Base-by-base conservation (phyloP, 2,329 filamentous ascomycete genomes). In the Phaeosphaeriaceae sp. region DNA sequence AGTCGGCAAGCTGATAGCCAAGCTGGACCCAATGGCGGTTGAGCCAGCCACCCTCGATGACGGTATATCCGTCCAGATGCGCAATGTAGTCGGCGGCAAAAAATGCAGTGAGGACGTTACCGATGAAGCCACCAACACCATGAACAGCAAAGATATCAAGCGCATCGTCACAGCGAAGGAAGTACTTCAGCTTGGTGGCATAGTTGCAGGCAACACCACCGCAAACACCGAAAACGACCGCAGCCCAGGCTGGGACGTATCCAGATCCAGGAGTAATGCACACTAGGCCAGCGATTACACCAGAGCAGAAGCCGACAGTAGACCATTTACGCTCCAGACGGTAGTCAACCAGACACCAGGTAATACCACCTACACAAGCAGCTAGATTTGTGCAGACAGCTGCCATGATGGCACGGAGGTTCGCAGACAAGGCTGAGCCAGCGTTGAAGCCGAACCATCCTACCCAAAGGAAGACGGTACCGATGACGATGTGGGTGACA, bases 371-470 rank as follows among this genome's bases (percentile, higher is more conserved):
- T 7, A 92, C 84, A 51, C 88, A 90, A 29, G 91, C 92, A 18
- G 91, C 87, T 23, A 96, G 77, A 71, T 96, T 94, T 45, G 92
- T 96, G 35, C 93, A 89, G 1, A 93, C 81, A 9, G 88, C 89
- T 36, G 92, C 92, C 87, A 96, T 91, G 63, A 96, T 83, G 36
- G 90, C 90, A 40, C 92, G 87, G 67, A 96, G 74, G 73, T 94
- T 95, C 42, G 90, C 90, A 40, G 86, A 81, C 46, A 94, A 79
- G 12, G 90, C 91, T 13, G 88, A 92, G 57, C 91, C 91, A 41
- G 89, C 90, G 65, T 96, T 96, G 84, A 96, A 96, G 39, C 92
- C 92, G 67, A 96, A 95, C 92, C 91, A 96, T 45, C 92, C 92
- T 13, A 96, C 89, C 91, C 92, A 96, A 13, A 96, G 85, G 76